phyloP scores from a whole-genome alignment of 805 yeast species.

The Starmerella cellae region DNA sequence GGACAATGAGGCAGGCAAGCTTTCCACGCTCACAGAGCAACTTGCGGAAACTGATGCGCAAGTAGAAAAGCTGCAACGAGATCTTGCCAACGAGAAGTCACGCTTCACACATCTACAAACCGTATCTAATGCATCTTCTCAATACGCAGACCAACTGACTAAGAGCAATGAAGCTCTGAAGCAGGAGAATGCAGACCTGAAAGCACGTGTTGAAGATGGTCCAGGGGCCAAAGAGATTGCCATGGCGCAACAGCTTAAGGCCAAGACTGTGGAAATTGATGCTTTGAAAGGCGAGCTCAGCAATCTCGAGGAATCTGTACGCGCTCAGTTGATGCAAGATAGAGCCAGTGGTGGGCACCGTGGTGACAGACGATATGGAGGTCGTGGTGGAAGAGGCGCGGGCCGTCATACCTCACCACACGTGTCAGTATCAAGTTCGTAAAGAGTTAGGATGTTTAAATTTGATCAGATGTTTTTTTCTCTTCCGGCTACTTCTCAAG shows the following conservation, averaged over 20 bases:
- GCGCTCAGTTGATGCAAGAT: conserved; percentile 9
- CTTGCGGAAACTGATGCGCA: not conserved
- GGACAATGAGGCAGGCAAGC: conserved; percentile 31
- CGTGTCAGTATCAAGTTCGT: not conserved
- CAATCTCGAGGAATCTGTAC: conserved; percentile 26
- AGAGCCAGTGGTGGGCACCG: conserved; percentile 7
- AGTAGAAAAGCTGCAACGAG: not conserved
- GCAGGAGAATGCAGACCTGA: conserved; percentile 33
- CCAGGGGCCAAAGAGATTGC: conserved; percentile 22
- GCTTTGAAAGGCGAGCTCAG: conserved; percentile 23
- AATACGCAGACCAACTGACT: conserved; percentile 13
- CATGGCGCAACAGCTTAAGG: conserved; percentile 24
- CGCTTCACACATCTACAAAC: conserved; percentile 21
- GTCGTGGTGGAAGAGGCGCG: conserved; percentile 17
- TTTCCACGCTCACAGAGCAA: conserved; percentile 8
- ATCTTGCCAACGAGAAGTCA: conserved; percentile 16
- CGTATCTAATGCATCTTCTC: conserved; percentile 25
- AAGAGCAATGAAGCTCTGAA: conserved; percentile 4
- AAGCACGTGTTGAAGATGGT: conserved; percentile 32
- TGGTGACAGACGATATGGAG: conserved; percentile 9
- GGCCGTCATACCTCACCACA: conserved; percentile 8
- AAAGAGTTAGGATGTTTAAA: no score
- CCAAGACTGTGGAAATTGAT: conserved; percentile 22
- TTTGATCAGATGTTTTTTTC: no score
- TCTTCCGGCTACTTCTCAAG: no score